Evolutionary conservation across 78 protist species (phyloP).

Genomic region (Polysphondylium violaceum): DNA sequence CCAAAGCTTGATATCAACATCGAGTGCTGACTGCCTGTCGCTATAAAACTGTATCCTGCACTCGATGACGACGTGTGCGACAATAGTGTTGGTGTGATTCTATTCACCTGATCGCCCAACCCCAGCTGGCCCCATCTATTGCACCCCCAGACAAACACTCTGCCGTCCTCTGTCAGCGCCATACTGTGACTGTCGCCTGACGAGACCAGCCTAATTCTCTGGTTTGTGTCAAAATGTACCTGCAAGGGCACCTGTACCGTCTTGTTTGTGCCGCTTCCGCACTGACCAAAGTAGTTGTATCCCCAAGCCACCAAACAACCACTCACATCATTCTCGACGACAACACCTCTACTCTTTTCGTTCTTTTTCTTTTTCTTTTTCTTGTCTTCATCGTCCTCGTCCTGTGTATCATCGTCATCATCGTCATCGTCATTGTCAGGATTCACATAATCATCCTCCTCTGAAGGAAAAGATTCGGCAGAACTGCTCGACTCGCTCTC

Average conservation of each 20-base stretch:
- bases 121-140: slow-evolving; percentile 76
- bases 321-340: not conserved
- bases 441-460: not conserved
- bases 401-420: not conserved
- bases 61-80: not conserved
- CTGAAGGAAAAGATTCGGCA: slow-evolving; percentile 1
- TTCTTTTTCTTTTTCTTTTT: not conserved
- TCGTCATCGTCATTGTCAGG: not conserved
- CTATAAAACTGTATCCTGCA: not conserved
- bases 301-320: slow-evolving; percentile 52
- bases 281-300: slow-evolving; percentile 56
- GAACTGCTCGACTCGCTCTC: slow-evolving; percentile 7
- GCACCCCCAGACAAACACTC: slow-evolving; percentile 44
- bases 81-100: slow-evolving; percentile 16
- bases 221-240: not conserved
- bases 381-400: not conserved
- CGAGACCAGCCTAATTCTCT: not conserved
- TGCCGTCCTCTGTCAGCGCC: not conserved
- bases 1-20: slow-evolving; percentile 69
- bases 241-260: not conserved
- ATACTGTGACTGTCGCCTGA: slow-evolving; percentile 60
- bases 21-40: slow-evolving; percentile 74
- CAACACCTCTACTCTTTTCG: not conserved
- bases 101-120: slow-evolving; percentile 32
- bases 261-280: not conserved